Evolutionary conservation across 768 basidiomycete genomes (phyloP).

Genomic region (Tricholoma hemisulphureum): DNA sequence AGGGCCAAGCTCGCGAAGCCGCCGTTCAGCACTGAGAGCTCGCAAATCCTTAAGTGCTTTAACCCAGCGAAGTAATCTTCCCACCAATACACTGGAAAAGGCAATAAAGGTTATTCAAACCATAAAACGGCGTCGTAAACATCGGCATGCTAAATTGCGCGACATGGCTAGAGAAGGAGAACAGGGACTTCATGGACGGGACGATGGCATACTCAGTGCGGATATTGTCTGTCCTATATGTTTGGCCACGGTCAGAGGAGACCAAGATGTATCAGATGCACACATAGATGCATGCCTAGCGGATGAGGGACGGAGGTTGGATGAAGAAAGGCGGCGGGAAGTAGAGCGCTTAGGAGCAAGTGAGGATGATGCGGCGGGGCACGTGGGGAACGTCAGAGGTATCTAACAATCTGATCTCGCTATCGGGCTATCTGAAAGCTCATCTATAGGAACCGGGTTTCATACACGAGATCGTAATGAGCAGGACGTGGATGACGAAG

Average conservation of each 20-base stretch:
- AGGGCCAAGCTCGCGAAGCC: constrained; percentile 36
- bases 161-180: constrained; percentile 67
- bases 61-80: constrained; percentile 13
- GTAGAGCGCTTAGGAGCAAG: constrained; percentile 25
- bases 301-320: constrained; percentile 45
- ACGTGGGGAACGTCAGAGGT: constrained; percentile 52
- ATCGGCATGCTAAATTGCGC: constrained; percentile 62
- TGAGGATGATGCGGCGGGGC: constrained; percentile 34
- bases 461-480: constrained; percentile 54
- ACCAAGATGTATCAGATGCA: constrained; percentile 70
- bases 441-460: constrained; percentile 66
- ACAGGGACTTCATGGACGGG: constrained; percentile 32
- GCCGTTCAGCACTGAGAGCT: constrained; percentile 39
- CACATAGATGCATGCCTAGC: constrained; percentile 82
- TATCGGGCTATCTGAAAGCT: background rate
- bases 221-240: constrained; percentile 73
- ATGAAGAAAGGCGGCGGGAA: constrained; percentile 42
- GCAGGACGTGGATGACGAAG: constrained; percentile 72
- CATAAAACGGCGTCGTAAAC: constrained; percentile 70
- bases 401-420: background rate
- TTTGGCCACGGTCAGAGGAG: constrained; percentile 52
- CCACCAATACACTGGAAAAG: constrained; percentile 32
- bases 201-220: constrained; percentile 33
- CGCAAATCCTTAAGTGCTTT: constrained; percentile 36
- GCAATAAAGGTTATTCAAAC: constrained; percentile 54